phyloP scores from a whole-genome alignment of 2,329 filamentous ascomycete genomes.

The Lasiodiplodia gonubiensis region DNA sequence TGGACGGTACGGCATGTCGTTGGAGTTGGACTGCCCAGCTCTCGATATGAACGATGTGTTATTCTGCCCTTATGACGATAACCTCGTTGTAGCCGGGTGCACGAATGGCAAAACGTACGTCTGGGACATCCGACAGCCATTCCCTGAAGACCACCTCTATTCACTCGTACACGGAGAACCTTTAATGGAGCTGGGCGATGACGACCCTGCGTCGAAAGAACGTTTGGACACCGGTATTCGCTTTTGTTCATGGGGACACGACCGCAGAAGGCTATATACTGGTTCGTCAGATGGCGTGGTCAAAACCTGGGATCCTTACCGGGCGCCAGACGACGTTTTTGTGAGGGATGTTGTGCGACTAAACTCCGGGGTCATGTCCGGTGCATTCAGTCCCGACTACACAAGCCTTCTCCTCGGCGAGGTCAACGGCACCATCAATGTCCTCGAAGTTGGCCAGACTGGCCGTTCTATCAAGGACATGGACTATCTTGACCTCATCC shows the following conservation, averaged over 20 bases:
- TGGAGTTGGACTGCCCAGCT: slow-evolving; percentile 63
- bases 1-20: slow-evolving; percentile 37
- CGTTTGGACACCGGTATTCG: slow-evolving; percentile 63
- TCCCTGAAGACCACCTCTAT: slow-evolving; percentile 53
- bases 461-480: slow-evolving; percentile 40
- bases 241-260: slow-evolving; percentile 63
- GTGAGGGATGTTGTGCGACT: slow-evolving; percentile 58
- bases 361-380: slow-evolving; percentile 62
- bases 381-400: slow-evolving; percentile 61
- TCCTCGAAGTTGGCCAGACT: slow-evolving; percentile 53
- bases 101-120: slow-evolving; percentile 66
- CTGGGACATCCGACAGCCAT: slow-evolving; percentile 61
- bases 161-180: slow-evolving; percentile 58
- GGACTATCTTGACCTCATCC: slow-evolving; percentile 37
- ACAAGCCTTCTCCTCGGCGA: slow-evolving; percentile 64
- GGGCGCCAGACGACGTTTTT: slow-evolving; percentile 56
- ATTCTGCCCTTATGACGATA: slow-evolving; percentile 56
- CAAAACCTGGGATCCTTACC: slow-evolving; percentile 65
- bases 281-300: slow-evolving; percentile 66
- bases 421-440: slow-evolving; percentile 59
- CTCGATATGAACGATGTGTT: slow-evolving; percentile 66
- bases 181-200: slow-evolving; percentile 52
- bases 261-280: slow-evolving; percentile 60
- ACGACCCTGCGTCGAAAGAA: slow-evolving; percentile 52
- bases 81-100: slow-evolving; percentile 63